Conservation (phyloP, 768 basidiomycete species). For the Tephrocybe sp. region DNA sequence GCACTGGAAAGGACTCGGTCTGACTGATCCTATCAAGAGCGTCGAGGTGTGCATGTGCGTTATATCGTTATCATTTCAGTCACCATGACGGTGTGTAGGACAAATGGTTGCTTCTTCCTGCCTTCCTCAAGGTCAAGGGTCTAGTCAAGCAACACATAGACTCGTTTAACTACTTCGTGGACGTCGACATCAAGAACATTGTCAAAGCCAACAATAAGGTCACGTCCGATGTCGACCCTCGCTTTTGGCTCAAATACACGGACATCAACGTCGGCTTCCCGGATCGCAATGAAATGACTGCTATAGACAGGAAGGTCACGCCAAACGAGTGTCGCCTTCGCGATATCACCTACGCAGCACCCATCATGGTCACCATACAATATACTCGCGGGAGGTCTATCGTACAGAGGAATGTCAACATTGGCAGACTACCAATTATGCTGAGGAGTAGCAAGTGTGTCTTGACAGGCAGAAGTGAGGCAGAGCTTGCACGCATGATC, state of each 20-base stretch:
- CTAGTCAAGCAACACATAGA: conserved; percentile 99
- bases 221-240: conserved; percentile 94
- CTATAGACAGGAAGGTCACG: conserved; percentile 79
- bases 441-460: conserved; percentile 93
- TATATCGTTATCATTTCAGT: not conserved
- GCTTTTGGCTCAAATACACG: conserved; percentile 94
- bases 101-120: conserved; percentile 97
- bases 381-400: conserved; percentile 91
- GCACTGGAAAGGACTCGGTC: conserved; percentile 73
- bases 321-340: conserved; percentile 97
- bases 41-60: conserved; percentile 67
- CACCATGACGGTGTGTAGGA: conserved; percentile 52
- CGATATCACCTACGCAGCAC: conserved; percentile 92
- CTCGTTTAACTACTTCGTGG: conserved; percentile 98
- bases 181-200: conserved; percentile 95
- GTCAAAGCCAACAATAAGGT: conserved; percentile 91
- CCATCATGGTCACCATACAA: conserved; percentile 90
- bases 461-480: conserved; percentile 71
- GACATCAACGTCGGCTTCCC: conserved; percentile 94
- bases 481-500: conserved; percentile 87
- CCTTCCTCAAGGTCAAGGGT: conserved; percentile 96
- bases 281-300: conserved; percentile 79
- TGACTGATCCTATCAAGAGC: conserved; percentile 88
- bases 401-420: conserved; percentile 82
- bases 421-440: conserved; percentile 96